These are phyloP conservation scores for Pichia nakasei DNA, from an alignment of 805 yeast genomes.

Conservation along the genomic window DNA sequence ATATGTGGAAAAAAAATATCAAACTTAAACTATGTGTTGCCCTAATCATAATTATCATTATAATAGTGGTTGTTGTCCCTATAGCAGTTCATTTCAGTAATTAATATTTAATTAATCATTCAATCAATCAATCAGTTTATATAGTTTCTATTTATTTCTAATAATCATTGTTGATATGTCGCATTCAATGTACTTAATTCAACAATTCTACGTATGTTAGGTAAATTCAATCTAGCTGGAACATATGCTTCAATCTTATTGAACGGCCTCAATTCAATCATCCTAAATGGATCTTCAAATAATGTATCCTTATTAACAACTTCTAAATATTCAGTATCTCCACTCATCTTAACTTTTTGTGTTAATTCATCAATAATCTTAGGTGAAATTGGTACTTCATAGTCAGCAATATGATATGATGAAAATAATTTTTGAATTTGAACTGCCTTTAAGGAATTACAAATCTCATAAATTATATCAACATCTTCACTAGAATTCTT, in stretches of 20 bases:
- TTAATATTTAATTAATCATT: no score
- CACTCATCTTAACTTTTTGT: constrained; percentile 52
- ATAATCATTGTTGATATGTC: constrained; percentile 39
- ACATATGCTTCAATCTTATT: constrained; percentile 81
- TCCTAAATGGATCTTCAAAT: constrained; percentile 77
- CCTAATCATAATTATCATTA: constrained; percentile 64
- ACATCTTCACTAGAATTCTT: constrained; percentile 86
- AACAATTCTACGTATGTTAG: constrained; percentile 78
- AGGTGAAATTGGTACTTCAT: constrained; percentile 85
- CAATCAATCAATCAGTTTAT: no score
- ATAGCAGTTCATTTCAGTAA: constrained; percentile 75
- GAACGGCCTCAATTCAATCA: constrained; percentile 66
- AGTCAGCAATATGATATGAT: constrained; percentile 86
- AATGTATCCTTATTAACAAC: constrained; percentile 62
- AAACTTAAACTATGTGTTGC: constrained; percentile 91
- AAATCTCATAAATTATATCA: constrained; percentile 86
- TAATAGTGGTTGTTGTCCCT: constrained; percentile 86
- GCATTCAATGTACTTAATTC: constrained; percentile 84
- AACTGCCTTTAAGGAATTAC: constrained; percentile 88
- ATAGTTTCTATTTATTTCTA: no score
- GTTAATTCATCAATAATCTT: constrained; percentile 77
- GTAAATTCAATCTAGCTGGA: constrained; percentile 89
- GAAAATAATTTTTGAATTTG: constrained; percentile 89
- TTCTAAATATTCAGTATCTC: constrained; percentile 59
- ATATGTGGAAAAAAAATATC: constrained; percentile 99